A percentile compares a stretch with the other conserved stretches of the same genome.
These are phyloP conservation scores for Isoetes taiwanensis DNA, from an alignment of 75 land plant genomes.

Conservation along the genomic window DNA sequence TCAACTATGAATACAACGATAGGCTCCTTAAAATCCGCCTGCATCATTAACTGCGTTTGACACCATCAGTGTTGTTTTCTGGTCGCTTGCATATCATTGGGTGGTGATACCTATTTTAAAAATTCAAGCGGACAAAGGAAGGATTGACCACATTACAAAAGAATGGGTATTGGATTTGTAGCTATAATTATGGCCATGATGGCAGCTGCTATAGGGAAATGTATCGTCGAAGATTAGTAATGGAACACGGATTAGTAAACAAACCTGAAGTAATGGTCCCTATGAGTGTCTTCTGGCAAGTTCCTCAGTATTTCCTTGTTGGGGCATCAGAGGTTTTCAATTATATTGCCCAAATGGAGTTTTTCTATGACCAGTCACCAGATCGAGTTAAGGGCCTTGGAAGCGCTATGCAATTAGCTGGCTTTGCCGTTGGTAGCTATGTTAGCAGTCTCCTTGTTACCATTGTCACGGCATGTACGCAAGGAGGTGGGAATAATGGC, in stretches of 20 bases:
- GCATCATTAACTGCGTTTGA: conserved; percentile 60
- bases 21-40: conserved; percentile 42
- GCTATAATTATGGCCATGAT: conserved; percentile 56
- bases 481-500: conserved; percentile 9
- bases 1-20: conserved; percentile 54
- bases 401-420: conserved; percentile 58
- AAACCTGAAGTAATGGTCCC: too few species aligned
- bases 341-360: conserved; percentile 68
- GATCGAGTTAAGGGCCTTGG: conserved; percentile 57
- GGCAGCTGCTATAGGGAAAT: conserved; percentile 44
- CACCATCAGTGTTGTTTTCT: conserved; percentile 36
- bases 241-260: too few species aligned
- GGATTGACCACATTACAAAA: conserved; percentile 53
- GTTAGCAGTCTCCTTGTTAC: conserved; percentile 67
- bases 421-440: conserved; percentile 65
- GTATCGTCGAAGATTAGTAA: conserved; percentile 32
- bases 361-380: conserved; percentile 87
- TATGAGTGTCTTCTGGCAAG: conserved; percentile 60
- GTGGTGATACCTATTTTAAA: conserved; percentile 40
- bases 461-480: conserved; percentile 36
- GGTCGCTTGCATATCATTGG: conserved; percentile 50
- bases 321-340: conserved; percentile 63
- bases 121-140: conserved; percentile 27
- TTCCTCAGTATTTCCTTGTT: conserved; percentile 51
- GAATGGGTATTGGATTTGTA: conserved; percentile 46